Base-by-base conservation (phyloP, 306 rosid genomes). In the Trifolium pratense region DNA sequence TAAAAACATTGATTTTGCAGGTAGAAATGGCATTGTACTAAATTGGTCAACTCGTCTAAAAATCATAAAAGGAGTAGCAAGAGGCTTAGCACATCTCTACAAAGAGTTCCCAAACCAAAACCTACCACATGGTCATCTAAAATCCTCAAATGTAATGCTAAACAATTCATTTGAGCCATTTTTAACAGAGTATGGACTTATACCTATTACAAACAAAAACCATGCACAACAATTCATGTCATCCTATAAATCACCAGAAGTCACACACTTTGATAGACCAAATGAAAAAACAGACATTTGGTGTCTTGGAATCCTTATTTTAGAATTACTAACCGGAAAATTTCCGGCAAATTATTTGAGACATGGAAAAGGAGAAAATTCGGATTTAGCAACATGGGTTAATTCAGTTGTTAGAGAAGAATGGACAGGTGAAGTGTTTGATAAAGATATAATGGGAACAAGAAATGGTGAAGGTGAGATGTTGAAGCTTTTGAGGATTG, bases 361-460 rank as follows among this genome's bases (percentile, higher is more conserved):
- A n/a, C 83, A 79, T 7, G 86, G 87, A 3, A 87, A 68, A 65
- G 78, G 71, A 0, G 75, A 37, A n/a, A 75, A 72, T 18, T 74
- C 58, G 6, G 96, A 86, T 74, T 62, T 88, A 68, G 86, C 83
- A 14, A 81, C 77, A 9, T 90, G 96, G 93, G 93, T 88, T n/a
- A 82, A 77, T 59, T 77, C 85, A 12, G 88, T 90, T 11, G 89
- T 88, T 61, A 82, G 87, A 39, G 92, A 90, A 60, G 96, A 88
- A 73, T 90, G 96, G 96, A 88, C 86, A 0, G 92, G 89, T 0
- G 92, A 90, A 65, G 91, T 90, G 56, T 86, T 90, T 67, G 96
- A 90, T 42, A 76, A 80, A 12, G 86, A 78, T 49, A 90, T 90
- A 15, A 25, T 55, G 25, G 80, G 81, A 9, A 70, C 66, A 1